Percentiles rank a stretch among this genome's conserved stretches.
Conservation (phyloP, 306 rosid species). For the Amphicarpaea edgeworthii region DNA sequence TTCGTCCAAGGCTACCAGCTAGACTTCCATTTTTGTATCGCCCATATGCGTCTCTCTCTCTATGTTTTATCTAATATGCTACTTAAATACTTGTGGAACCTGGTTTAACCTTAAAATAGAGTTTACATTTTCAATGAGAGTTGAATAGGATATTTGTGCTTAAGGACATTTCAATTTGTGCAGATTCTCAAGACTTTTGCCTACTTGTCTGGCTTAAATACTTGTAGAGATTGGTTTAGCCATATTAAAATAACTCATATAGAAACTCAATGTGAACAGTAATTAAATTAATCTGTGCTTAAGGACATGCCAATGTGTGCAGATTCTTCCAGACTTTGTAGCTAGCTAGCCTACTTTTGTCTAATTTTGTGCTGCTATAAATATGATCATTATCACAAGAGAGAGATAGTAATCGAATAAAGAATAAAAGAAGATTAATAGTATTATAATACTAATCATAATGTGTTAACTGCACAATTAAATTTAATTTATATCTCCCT, state of each 20-base stretch:
- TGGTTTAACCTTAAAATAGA: constrained; percentile 18
- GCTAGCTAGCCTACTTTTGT: background rate
- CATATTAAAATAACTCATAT: constrained; percentile 4
- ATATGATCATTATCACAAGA: constrained; percentile 4
- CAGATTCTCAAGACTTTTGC: constrained; percentile 42
- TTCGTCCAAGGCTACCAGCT: constrained; percentile 43
- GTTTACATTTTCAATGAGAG: background rate
- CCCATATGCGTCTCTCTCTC: constrained; percentile 7
- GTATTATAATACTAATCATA: background rate
- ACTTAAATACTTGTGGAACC: constrained; percentile 23
- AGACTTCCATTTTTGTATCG: constrained; percentile 45
- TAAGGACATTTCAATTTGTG: constrained; percentile 16
- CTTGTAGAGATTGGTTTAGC: constrained; percentile 5
- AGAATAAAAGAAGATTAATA: background rate
- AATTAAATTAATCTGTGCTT: constrained; percentile 19
- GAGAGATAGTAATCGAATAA: background rate
- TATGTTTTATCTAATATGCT: background rate
- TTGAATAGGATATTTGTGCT: constrained; percentile 38
- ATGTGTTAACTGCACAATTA: background rate
- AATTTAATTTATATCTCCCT: background rate
- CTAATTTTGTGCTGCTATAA: constrained; percentile 26
- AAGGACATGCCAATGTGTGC: constrained; percentile 20
- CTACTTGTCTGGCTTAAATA: constrained; percentile 31
- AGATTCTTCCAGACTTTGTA: constrained; percentile 41
- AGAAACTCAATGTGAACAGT: background rate